Evolutionary conservation across 805 yeast genomes (phyloP).

Genomic region (Candida insectorum): DNA sequence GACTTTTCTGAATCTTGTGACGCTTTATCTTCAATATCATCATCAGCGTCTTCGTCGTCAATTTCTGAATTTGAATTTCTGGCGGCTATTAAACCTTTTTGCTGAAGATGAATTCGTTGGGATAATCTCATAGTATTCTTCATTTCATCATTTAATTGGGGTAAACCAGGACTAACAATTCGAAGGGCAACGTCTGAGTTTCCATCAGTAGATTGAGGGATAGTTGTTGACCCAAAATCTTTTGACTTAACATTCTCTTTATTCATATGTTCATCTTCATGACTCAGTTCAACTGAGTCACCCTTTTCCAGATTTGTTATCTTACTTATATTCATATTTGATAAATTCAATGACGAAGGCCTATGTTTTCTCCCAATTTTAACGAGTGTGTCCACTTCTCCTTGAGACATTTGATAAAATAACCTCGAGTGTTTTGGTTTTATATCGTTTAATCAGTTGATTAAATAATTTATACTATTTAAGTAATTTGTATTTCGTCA

Average conservation of each 20-base stretch:
- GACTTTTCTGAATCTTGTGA: conserved; percentile 1
- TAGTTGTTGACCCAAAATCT: background rate
- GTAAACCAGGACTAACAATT: conserved; percentile 33
- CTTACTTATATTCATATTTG: too few relatives aligned
- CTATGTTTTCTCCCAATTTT: conserved; percentile 9
- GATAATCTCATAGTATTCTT: conserved; percentile 27
- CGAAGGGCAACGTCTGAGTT: conserved; percentile 25
- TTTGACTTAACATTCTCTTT: background rate
- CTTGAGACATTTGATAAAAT: conserved; percentile 13
- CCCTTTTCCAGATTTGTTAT: too few relatives aligned
- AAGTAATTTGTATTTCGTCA: too few relatives aligned
- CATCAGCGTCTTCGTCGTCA: conserved; percentile 3
- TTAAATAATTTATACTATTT: too few relatives aligned
- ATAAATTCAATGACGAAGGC: conserved; percentile 13
- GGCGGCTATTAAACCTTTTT: conserved; percentile 27
- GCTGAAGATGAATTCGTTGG: conserved; percentile 32
- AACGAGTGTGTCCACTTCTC: conserved; percentile 9
- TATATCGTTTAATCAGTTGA: too few relatives aligned
- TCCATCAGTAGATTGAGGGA: background rate
- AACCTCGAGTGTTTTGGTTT: too few relatives aligned
- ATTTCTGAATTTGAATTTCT: conserved; percentile 10
- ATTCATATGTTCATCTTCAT: background rate
- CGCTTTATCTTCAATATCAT: too few relatives aligned
- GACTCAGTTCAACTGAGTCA: too few relatives aligned
- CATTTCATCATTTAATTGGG: conserved; percentile 28